Evolutionary conservation across 257 asterid species (phyloP).

Genomic region (Oldenlandia corymbosa): DNA sequence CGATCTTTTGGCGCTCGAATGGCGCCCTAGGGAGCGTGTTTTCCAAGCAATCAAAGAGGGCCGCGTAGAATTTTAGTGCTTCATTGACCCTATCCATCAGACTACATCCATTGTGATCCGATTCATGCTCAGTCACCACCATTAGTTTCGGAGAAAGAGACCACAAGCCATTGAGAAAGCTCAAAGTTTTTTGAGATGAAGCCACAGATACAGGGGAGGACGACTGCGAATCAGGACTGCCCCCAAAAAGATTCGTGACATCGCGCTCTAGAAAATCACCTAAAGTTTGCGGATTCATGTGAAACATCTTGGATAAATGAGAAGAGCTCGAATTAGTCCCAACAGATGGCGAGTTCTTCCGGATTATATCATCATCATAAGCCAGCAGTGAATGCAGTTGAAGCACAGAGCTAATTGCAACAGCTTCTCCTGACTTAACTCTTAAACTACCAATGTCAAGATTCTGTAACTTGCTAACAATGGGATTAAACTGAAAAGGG

Average conservation of each 20-base stretch:
- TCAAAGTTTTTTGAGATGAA: conserved; percentile 30
- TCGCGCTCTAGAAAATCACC: conserved; percentile 54
- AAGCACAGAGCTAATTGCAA: conserved; percentile 52
- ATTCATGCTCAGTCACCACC: conserved; percentile 71
- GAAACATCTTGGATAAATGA: conserved; percentile 26
- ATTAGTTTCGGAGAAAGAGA: conserved; percentile 60
- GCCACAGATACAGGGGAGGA: conserved; percentile 30
- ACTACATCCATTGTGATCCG: conserved; percentile 44
- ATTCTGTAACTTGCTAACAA: conserved; percentile 44
- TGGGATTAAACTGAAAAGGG: conserved; percentile 59
- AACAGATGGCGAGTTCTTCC: conserved; percentile 25
- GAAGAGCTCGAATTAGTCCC: conserved; percentile 20
- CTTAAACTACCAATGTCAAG: conserved; percentile 49
- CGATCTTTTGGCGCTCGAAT: conserved; percentile 50
- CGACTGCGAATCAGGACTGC: conserved; percentile 41
- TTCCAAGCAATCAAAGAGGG: conserved; percentile 73
- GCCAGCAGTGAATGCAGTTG: conserved; percentile 58
- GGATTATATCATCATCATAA: conserved; percentile 32
- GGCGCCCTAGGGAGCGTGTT: conserved; percentile 45
- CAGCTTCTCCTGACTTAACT: conserved; percentile 70
- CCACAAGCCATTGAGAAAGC: conserved; percentile 39
- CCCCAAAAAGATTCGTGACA: conserved; percentile 21
- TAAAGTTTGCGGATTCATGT: conserved; percentile 33
- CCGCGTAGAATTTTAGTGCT: conserved; percentile 55
- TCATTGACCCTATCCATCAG: conserved; percentile 58